Conservation (phyloP, 2,329 filamentous ascomycete species). For the Hypoxylon sp. region DNA sequence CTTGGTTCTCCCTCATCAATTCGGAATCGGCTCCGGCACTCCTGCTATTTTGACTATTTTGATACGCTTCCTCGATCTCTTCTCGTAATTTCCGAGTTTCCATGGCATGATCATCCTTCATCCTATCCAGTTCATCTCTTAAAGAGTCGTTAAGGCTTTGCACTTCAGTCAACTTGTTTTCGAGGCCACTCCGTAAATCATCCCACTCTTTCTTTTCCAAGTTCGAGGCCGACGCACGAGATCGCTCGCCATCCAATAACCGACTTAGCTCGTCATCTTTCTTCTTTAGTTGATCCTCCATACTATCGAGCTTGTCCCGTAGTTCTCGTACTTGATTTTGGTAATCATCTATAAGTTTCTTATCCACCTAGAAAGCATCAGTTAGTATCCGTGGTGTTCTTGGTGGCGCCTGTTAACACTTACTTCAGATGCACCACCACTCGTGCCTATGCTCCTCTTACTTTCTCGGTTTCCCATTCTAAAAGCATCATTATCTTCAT, state of each 20-base stretch:
- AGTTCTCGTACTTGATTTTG: constrained; percentile 82
- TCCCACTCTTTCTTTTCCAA: constrained; percentile 80
- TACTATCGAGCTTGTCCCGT: constrained; percentile 77
- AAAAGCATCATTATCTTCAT: constrained; percentile 74
- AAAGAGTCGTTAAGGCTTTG: constrained; percentile 84
- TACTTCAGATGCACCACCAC: constrained; percentile 59
- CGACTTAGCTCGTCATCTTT: constrained; percentile 79
- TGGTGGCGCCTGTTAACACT: constrained; percentile 19
- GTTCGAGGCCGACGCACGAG: constrained; percentile 65
- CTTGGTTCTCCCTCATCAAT: constrained; percentile 77
- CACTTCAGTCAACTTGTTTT: constrained; percentile 80
- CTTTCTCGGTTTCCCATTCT: constrained; percentile 65
- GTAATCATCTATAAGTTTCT: constrained; percentile 83
- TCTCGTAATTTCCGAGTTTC: constrained; percentile 74
- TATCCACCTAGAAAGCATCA: constrained; percentile 68
- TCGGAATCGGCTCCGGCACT: constrained; percentile 63
- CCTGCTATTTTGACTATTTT: constrained; percentile 55
- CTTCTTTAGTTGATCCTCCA: constrained; percentile 78
- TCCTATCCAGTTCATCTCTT: constrained; percentile 81
- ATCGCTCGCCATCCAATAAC: constrained; percentile 72
- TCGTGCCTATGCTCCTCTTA: constrained; percentile 54
- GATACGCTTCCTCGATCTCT: constrained; percentile 70
- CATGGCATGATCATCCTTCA: constrained; percentile 77
- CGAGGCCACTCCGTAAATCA: constrained; percentile 75
- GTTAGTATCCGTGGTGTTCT: constrained; percentile 32